Evolutionary conservation across 2,329 filamentous ascomycete species (phyloP), one percentile per base, ranked within the genome.

Genomic region (Alternaria sp.): DNA sequence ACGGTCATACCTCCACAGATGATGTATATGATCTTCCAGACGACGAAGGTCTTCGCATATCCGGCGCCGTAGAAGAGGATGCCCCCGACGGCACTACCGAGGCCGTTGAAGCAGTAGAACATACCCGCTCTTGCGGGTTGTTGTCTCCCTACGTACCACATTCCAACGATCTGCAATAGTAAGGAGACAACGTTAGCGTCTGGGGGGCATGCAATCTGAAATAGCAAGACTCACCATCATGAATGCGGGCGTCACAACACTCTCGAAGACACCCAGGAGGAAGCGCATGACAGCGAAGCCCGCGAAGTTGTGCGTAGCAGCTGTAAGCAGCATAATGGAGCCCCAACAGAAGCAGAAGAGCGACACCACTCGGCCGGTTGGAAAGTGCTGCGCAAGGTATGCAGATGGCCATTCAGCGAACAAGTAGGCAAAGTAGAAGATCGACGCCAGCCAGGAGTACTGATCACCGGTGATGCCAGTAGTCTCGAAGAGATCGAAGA

Each of bases 371-470:
- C 69, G 75, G 6, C 76, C 78, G 8, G 74, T 78, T 13, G 68
- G 74, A 26, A 73, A 71, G n/a, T 74, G 69, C 60, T 80, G 78
- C 4, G 76, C 77, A 4, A 74, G 57, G 50, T 69, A 70, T 19
- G 58, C 66, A 1, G 61, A 68, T 21, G 71, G 71, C 44, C 66
- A 73, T 45, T 74, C 71, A 10, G 64, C 62, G 5, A 70, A 46
- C 11, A 74, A 60, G 40, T 72, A 73, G 13, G 66, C 85, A n/a
- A 88, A 80, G 63, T 87, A 88, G 70, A 87, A 88, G 5, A 87
- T 83, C 21, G 81, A 84, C 2, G 84, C 83, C n/a, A 87, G 80
- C 85, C 86, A 87, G 50, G 81, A 81, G 64, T 88, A 88, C 55
- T 87, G 76, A 1, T 78, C 77, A 13, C 78, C 72, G 1, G 75